Evolutionary conservation across 1,139 yeast genomes (phyloP), one percentile per base, ranked within the genome.

Genomic region (Sporopachydermia cereana): DNA sequence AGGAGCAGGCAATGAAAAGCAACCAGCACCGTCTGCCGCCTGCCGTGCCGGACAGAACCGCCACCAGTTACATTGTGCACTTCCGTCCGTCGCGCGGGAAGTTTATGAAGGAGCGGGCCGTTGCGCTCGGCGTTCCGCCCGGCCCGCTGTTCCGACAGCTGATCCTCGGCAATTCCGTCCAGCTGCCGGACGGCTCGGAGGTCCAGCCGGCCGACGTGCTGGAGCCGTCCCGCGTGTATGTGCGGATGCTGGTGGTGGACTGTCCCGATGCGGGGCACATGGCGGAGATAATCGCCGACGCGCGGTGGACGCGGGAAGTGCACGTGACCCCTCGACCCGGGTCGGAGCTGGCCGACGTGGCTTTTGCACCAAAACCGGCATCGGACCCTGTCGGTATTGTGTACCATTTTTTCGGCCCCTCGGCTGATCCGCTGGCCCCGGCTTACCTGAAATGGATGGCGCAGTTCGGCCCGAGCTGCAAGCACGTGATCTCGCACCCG

Each of bases 11-110:
- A 12, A 34, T 34, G 39, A 7, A 21, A 7, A 21, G 7, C 5
- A 41, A 16, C 18, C 5, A 4, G 4, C 39, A 14, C 7, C 34
- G 17, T 4, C 34, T 41, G 20, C 39, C 34, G 14, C 18, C 16
- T 9, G 5, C 14, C n/a, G 21, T 25, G 18, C 20, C 16, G 5
- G 36, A 17, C 36, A 5, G 20, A 18, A 34, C 20, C 12, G 57
- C 76, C 0, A 67, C 82, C 1, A 79, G 76, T 51, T 89, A 83
- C 59, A 68, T 84, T 22, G 67, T 91, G 3, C 71, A 77, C 31
- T 73, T 85, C 42, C 66, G 74, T 34, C 80, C 93, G 0, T 66
- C 77, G 0, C 68, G 96, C 53, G 98, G 99, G 0, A 82, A 74
- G 55, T 91, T 93, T 56, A 69, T 78, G 50, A 75, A 77, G 0